Base-by-base conservation (phyloP, 2,329 filamentous ascomycete species). In the Hymenoscyphus occultus region DNA sequence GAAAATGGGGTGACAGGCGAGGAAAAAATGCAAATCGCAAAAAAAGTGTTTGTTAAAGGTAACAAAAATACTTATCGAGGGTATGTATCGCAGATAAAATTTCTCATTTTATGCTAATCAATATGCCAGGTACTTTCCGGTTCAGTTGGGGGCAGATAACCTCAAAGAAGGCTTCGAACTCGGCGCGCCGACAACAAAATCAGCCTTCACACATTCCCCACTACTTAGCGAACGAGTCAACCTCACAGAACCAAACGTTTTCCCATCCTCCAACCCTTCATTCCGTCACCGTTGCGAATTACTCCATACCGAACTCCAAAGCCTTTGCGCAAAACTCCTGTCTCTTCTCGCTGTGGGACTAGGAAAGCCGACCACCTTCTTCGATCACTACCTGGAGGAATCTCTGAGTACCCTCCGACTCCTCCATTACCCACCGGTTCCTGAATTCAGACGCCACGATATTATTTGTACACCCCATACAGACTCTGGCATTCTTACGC, bases 161-260 rank as follows among this genome's bases (percentile, higher is more conserved):
- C 70, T 81, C 5, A 81, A 81, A 69, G 80, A 81, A 69, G 80
- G 80, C 0, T 81, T 82, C 65, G 80, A 81, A 63, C 74, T 81
- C 19, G 80, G 80, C 2, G 74, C 78, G 13, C 66, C 73, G 10
- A 56, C 56, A 19, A 54, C 57, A 9, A 35, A 31, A 19, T 42
- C 56, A 64, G 3, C 31, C 63, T 65, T 28, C 64, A 16, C 69
- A 32, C 62, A 56, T 2, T 64, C 73, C 10, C 59, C 64, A 6
- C 60, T 61, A 7, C 74, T 74, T 32, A 59, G 54, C 19, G 14
- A 60, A 3, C 68, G 69, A 62, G 76, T 80, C 71, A 72, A 78
- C 57, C 74, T 81, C 13, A 72, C 75, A 7, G 79, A 80, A 67
- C 68, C 75, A 1, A 81, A 80, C 65, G 74, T 79, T 61, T 80